A percentile compares a stretch with the other conserved stretches of the same genome.
Conservation (phyloP, 2,329 filamentous ascomycete genomes). For the Pseudogymnoascus sp. region DNA sequence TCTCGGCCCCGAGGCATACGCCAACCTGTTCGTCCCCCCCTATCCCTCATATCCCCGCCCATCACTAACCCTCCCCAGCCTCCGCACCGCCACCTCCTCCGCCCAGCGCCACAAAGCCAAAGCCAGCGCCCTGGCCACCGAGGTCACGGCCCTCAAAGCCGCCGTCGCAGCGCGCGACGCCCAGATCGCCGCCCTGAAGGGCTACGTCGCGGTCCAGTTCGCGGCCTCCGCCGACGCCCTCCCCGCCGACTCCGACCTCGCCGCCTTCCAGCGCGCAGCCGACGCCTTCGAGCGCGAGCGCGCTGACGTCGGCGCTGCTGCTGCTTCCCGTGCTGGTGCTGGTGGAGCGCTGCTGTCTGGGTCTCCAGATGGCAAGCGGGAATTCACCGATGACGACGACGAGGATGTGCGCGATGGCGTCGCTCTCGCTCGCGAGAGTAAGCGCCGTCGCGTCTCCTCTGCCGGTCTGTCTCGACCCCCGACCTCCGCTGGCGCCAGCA, state of each 20-base stretch:
- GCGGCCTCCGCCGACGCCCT: too few species aligned
- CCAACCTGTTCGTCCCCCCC: not conserved
- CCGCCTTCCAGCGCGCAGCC: not conserved
- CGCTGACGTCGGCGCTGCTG: too few species aligned
- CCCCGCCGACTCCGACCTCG: too few species aligned
- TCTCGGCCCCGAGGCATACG: not conserved
- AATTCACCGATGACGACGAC: not conserved
- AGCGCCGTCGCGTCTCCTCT: not conserved
- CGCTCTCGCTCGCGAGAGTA: not conserved
- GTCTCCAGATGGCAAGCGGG: not conserved
- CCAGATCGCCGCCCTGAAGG: not conserved
- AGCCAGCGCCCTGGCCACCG: not conserved
- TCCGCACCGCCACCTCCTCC: not conserved
- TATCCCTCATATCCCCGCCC: too few species aligned
- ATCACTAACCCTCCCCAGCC: not conserved
- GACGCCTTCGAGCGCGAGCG: not conserved
- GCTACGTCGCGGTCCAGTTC: not conserved
- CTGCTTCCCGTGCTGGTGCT: not conserved
- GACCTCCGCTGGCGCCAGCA: not conserved
- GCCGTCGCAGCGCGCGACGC: not conserved
- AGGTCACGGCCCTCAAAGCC: not conserved
- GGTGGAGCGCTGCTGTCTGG: not conserved
- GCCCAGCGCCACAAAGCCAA: too few species aligned
- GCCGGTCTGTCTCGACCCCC: not conserved
- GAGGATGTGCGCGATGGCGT: not conserved